A percentile compares a stretch with the other conserved stretches of the same genome.
Evolutionary conservation across 2,329 filamentous ascomycete genomes (phyloP).

Genomic region (Rutstroemia sp.): DNA sequence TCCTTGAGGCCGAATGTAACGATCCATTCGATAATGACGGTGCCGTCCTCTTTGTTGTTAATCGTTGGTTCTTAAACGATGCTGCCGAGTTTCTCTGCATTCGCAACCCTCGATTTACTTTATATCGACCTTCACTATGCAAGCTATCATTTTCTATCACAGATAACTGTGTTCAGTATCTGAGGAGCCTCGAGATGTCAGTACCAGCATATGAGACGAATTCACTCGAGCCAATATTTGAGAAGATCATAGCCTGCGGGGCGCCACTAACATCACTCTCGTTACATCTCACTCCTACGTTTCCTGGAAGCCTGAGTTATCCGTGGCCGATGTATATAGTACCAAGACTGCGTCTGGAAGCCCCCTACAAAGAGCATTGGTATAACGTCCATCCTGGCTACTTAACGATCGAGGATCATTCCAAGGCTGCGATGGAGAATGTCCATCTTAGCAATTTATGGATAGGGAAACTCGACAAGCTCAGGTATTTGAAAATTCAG

Average conservation of each 20-base stretch:
- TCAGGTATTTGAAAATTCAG: slow-evolving; percentile 5
- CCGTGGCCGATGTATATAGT: slow-evolving; percentile 7
- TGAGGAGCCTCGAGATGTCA: slow-evolving; percentile 5
- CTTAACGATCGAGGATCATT: slow-evolving; percentile 1
- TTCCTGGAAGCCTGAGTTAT: slow-evolving; percentile 3
- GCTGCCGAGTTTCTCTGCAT: slow-evolving; percentile 4
- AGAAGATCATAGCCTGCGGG: slow-evolving; percentile 1
- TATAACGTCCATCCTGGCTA: slow-evolving; percentile 6
- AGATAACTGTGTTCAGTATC: slow-evolving; percentile 1
- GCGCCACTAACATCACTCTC: slow-evolving; percentile 1
- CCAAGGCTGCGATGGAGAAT: slow-evolving; percentile 6
- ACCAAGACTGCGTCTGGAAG: not conserved
- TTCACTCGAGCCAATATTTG: not conserved
- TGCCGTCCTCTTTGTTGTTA: slow-evolving; percentile 2
- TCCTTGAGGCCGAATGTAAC: slow-evolving; percentile 4
- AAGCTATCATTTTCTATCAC: slow-evolving; percentile 1
- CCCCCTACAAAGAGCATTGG: slow-evolving; percentile 1
- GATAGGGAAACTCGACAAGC: slow-evolving; percentile 2
- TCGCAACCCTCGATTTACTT: slow-evolving; percentile 6
- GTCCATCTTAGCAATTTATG: not conserved
- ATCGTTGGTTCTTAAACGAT: slow-evolving; percentile 4
- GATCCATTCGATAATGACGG: slow-evolving; percentile 1
- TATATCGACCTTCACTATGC: slow-evolving; percentile 7
- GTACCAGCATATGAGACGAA: slow-evolving; percentile 1
- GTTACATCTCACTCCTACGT: slow-evolving; percentile 1